Evolutionary conservation across 768 basidiomycete species (phyloP).

Genomic region (Trametes cinnabarina): DNA sequence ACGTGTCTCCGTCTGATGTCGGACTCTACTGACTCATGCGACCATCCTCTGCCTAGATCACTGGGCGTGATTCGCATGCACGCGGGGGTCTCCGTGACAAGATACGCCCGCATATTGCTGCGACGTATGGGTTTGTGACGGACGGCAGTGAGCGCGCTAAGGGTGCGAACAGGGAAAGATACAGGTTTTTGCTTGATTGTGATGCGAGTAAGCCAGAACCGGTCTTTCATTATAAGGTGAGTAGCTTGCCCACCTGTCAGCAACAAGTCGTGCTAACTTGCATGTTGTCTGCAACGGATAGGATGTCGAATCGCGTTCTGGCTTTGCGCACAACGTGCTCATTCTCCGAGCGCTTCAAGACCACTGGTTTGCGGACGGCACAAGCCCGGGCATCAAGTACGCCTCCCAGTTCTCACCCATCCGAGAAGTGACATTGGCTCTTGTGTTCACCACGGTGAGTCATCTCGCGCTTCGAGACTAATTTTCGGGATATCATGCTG

Average conservation of each 20-base stretch:
- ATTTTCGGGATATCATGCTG: no score
- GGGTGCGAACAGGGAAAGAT: background rate
- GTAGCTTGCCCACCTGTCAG: no score
- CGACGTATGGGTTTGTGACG: background rate
- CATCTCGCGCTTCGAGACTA: background rate
- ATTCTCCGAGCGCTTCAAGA: no score
- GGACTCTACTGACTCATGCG: no score
- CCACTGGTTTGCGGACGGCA: background rate
- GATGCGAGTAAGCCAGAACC: background rate
- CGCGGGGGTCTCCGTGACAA: background rate
- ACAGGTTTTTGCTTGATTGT: background rate
- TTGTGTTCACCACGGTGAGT: conserved; percentile 4
- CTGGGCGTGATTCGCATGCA: background rate
- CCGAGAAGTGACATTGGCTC: background rate
- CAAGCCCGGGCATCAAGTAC: background rate
- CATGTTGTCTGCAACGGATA: no score
- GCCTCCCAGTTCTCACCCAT: background rate
- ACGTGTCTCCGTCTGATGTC: background rate
- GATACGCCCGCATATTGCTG: background rate
- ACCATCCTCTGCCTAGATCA: no score
- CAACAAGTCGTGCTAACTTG: no score
- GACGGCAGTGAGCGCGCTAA: background rate
- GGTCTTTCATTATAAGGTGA: background rate
- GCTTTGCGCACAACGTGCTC: no score
- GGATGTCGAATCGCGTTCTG: no score